A percentile compares a stretch with the other conserved stretches of the same genome.
phyloP scores from a whole-genome alignment of 75 land plant genomes.

The Sequoiadendron giganteum region DNA sequence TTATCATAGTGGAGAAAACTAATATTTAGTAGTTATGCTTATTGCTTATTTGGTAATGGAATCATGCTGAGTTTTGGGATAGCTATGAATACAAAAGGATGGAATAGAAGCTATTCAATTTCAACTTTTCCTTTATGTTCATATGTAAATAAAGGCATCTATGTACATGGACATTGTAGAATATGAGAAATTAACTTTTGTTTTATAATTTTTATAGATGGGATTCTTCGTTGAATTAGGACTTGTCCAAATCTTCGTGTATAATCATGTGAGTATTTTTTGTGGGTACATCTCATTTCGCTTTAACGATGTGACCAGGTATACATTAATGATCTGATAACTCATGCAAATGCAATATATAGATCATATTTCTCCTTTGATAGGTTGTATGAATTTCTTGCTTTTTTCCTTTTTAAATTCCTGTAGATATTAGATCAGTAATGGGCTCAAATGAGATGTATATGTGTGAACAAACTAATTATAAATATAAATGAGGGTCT shows the following conservation, averaged over 20 bases:
- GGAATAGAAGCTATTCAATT: not conserved
- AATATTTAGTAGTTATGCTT: not conserved
- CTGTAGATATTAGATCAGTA: not conserved
- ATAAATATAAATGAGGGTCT: not conserved
- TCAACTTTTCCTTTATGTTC: not conserved
- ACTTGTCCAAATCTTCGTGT: constrained; percentile 99
- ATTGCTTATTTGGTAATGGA: not conserved
- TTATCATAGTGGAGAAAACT: not conserved
- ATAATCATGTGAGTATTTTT: constrained; percentile 76
- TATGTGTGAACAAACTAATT: not conserved
- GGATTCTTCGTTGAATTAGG: constrained; percentile 99
- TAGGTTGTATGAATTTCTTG: not conserved
- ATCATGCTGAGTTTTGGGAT: not conserved
- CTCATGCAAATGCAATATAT: not conserved
- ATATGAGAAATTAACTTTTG: not conserved
- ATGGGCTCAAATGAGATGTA: not conserved
- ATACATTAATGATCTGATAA: not conserved
- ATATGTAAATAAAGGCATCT: not conserved
- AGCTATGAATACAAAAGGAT: not conserved
- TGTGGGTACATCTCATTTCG: not conserved
- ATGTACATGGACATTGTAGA: not conserved
- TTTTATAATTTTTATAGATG: constrained; percentile 63
- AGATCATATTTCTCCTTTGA: not conserved
- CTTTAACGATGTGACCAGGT: not conserved
- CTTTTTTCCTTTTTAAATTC: not conserved